phyloP scores from a whole-genome alignment of 2,329 filamentous ascomycete genomes.

The Penicillium polonicum region DNA sequence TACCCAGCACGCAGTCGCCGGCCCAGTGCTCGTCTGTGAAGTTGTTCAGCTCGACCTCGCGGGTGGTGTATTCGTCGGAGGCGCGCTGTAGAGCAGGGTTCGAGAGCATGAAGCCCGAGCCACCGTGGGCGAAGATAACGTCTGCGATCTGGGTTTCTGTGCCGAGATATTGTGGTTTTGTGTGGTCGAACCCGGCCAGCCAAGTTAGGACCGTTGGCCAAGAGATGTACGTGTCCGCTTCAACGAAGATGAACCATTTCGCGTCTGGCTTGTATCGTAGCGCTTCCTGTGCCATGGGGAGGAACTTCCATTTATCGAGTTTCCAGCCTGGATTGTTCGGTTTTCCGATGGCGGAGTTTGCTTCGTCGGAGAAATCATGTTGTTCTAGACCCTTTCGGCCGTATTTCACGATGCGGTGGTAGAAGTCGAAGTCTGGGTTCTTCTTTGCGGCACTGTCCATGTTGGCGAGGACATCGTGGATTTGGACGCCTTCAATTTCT shows the following conservation, averaged over 20 bases:
- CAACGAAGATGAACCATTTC: conserved; percentile 61
- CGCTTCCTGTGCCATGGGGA: conserved; percentile 55
- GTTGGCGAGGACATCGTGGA: conserved; percentile 52
- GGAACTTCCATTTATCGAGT: conserved; percentile 60
- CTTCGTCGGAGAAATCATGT: conserved; percentile 38
- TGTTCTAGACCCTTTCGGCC: conserved; percentile 47
- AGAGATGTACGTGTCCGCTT: conserved; percentile 58
- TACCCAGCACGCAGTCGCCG: conserved; percentile 52
- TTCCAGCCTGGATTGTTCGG: conserved; percentile 52
- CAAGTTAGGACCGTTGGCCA: conserved; percentile 55
- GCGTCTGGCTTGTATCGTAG: conserved; percentile 46
- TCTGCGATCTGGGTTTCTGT: conserved; percentile 54
- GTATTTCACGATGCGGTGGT: conserved; percentile 47
- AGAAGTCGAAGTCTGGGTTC: conserved; percentile 52
- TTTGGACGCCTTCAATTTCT: conserved; percentile 50
- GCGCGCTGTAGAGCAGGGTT: conserved; percentile 49
- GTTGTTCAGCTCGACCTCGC: conserved; percentile 45
- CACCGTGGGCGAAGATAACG: conserved; percentile 54
- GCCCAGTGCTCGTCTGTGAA: conserved; percentile 51
- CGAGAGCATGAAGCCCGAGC: conserved; percentile 55
- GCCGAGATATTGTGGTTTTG: conserved; percentile 53
- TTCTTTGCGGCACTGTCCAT: conserved; percentile 42
- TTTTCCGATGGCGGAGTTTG: conserved; percentile 41
- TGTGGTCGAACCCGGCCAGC: conserved; percentile 52
- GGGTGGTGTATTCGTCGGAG: conserved; percentile 43